A percentile compares a stretch with the other conserved stretches of the same genome.
phyloP scores from a whole-genome alignment of 2,329 filamentous ascomycete species.

The Venturia aucupariae region DNA sequence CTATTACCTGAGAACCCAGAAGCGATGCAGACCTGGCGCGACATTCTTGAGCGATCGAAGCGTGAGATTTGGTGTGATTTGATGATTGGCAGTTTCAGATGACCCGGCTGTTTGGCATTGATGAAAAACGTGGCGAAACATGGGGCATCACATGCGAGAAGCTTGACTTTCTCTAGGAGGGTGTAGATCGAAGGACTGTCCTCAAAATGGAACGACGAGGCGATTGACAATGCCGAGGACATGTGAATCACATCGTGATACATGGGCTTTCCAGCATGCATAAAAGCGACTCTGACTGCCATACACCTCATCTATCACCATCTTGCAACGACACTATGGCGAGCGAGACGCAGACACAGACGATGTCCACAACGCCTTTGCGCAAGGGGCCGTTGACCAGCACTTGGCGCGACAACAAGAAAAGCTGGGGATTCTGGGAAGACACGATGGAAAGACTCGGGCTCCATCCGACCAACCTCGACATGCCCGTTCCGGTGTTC shows the following conservation, averaged over 20 bases:
- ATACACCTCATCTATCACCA: background rate
- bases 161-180: background rate
- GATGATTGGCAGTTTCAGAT: background rate
- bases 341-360: constrained; percentile 4
- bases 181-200: background rate
- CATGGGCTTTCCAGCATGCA: background rate
- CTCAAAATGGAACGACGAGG: background rate
- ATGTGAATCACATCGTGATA: background rate
- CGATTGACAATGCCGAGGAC: background rate
- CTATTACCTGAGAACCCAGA: background rate
- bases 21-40: background rate
- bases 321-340: background rate
- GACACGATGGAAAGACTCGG: background rate
- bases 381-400: constrained; percentile 12
- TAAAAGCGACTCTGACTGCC: background rate
- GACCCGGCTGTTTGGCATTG: background rate
- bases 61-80: background rate
- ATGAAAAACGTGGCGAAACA: background rate
- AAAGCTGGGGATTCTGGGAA: constrained; percentile 15
- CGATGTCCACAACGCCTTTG: background rate
- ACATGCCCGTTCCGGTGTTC: constrained; percentile 30
- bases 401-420: constrained; percentile 12
- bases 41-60: background rate
- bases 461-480: constrained; percentile 12
- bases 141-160: constrained; percentile 2